Evolutionary conservation across 768 basidiomycete species (phyloP).

Genomic region (Tricholomella constricta): DNA sequence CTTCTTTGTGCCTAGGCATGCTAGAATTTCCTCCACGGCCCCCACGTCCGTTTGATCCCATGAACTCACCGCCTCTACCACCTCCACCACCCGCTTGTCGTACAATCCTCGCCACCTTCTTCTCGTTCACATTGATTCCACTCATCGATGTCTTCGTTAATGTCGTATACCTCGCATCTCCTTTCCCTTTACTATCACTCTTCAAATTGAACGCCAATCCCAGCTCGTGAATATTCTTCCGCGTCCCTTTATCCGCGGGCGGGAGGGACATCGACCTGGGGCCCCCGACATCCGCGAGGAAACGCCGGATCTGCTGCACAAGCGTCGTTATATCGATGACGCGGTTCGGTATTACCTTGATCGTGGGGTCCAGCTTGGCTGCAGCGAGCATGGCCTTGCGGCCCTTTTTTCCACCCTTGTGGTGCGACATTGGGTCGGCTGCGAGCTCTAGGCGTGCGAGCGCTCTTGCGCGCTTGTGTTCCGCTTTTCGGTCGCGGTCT

Average conservation of each 20-base stretch:
- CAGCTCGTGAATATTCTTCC: slow-evolving; percentile 78
- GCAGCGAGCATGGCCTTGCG: slow-evolving; percentile 68
- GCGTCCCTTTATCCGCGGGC: slow-evolving; percentile 71
- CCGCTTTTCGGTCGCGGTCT: slow-evolving; percentile 85
- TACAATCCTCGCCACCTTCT: slow-evolving; percentile 51
- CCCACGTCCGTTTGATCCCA: slow-evolving; percentile 32
- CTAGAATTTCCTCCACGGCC: slow-evolving; percentile 21
- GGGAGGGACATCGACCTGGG: slow-evolving; percentile 65
- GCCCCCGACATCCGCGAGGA: slow-evolving; percentile 59
- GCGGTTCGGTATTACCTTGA: slow-evolving; percentile 46
- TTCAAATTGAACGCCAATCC: slow-evolving; percentile 78
- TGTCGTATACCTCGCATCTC: slow-evolving; percentile 72
- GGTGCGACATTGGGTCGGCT: slow-evolving; percentile 61
- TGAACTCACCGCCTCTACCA: slow-evolving; percentile 38
- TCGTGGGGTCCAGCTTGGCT: slow-evolving; percentile 47
- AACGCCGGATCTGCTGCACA: slow-evolving; percentile 68
- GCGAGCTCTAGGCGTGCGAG: slow-evolving; percentile 55
- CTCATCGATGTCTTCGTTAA: slow-evolving; percentile 68
- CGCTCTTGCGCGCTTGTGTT: slow-evolving; percentile 63
- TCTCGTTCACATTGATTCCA: slow-evolving; percentile 57
- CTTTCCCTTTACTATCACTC: slow-evolving; percentile 75
- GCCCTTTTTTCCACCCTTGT: slow-evolving; percentile 70
- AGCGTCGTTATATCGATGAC: slow-evolving; percentile 69
- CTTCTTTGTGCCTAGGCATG: slow-evolving; percentile 66
- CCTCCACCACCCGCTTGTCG: slow-evolving; percentile 38